Evolutionary conservation across 345 rosid species (phyloP), one percentile per base, ranked within the genome.

Genomic region (Citrus hindsii): DNA sequence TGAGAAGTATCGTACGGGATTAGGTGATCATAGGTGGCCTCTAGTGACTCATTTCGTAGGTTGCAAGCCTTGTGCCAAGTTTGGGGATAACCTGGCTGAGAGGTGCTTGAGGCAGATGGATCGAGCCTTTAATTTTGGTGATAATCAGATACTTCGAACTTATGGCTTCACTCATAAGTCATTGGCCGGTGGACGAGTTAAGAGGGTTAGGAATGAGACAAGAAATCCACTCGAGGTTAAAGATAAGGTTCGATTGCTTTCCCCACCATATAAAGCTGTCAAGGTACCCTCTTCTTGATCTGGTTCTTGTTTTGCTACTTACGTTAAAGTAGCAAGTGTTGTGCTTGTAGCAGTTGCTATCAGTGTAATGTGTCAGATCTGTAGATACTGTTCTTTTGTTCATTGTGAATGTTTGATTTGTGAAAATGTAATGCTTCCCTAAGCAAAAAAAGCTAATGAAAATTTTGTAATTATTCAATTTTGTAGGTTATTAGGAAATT

Each of bases 21-120:
- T 85, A 18, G 94, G 97, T 33, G 97, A 91, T 75, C 89, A 86
- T 70, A 79, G 97, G 0, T 92, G 94, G 97, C 97, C 97, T 0
- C 79, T 92, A 7, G 94, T 92, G 55, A 92, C 97, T 32, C 94
- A 92, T 82, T 92, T 92, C 22, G 93, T 90, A 72, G 97, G 97
- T 55, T 92, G 97, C 79, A 90, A 92, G 83, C 97, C 94, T 58
- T 92, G 97, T 78, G 93, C 91, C 22, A 90, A 90, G 65, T 86
- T 90, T 13, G 89, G 92, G 22, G 91, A 89, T 84, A 87, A 89
- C 77, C 86, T 93, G 2, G 92, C 90, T 14, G 91, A 92, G 77
- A 79, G 89, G 74, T 92, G 94, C 84, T 80, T 89, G 77, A 82
- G 85, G 86, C 93, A 92, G 80, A 92, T 92, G 93, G 97, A 92